Percentiles rank a stretch among this genome's conserved stretches.
Evolutionary conservation across 306 rosid genomes (phyloP).

Genomic region (Cotoneaster glaucophyllus): DNA sequence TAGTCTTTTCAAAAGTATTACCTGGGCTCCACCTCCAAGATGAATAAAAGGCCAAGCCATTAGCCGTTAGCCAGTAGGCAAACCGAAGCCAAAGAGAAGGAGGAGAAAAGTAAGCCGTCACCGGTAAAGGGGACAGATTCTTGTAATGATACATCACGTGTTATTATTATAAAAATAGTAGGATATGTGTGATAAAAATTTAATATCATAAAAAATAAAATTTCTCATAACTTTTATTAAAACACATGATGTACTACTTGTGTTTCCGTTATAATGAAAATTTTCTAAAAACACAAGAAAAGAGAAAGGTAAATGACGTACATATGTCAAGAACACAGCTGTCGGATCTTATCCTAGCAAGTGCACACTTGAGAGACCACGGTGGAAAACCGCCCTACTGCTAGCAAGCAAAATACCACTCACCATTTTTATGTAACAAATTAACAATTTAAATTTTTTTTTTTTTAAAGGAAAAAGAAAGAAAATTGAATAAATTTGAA

Average conservation of each 20-base stretch:
- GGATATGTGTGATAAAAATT: too few relatives aligned
- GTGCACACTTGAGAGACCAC: not conserved
- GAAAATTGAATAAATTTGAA: slow-evolving; percentile 20
- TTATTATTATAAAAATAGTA: too few relatives aligned
- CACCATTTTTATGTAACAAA: not conserved
- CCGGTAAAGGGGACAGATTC: not conserved
- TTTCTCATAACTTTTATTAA: too few relatives aligned
- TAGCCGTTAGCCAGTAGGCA: not conserved
- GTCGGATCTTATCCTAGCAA: slow-evolving; percentile 47
- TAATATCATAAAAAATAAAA: too few relatives aligned
- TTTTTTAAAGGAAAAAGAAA: not conserved
- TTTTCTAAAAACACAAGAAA: not conserved
- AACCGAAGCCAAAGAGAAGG: slow-evolving; percentile 7
- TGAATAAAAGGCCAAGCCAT: not conserved
- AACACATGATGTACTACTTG: too few relatives aligned
- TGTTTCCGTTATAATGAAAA: too few relatives aligned
- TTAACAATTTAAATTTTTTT: not conserved
- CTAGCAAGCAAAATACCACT: not conserved
- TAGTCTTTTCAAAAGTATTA: not conserved
- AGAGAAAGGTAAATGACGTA: slow-evolving; percentile 13
- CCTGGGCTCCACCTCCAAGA: not conserved
- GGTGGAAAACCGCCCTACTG: not conserved
- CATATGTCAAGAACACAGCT: slow-evolving; percentile 41
- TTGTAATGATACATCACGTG: too few relatives aligned
- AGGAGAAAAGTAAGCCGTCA: not conserved